Base-by-base conservation (phyloP, 225 moss, liverwort and hornwort species). In the Physcomitrellopsis africana region DNA sequence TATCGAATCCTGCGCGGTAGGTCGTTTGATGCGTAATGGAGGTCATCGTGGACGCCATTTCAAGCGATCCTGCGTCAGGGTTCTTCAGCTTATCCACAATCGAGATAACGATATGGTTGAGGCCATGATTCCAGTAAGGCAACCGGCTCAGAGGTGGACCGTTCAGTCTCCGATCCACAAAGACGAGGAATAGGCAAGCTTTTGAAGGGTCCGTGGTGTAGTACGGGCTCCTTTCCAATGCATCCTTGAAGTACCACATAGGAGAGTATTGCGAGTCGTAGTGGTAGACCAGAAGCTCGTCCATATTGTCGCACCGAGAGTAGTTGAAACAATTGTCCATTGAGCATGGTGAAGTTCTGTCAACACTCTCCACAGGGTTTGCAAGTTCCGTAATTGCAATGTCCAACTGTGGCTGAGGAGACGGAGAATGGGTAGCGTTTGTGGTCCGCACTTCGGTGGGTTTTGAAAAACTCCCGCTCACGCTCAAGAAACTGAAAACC, bases 241-340 rank as follows among this genome's bases (percentile, higher is more conserved):
- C 86, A 10, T 77, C 83, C 58, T 76, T 81, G 32, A 84, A 84
- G n/a, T 73, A 70, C 84, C 84, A 84, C 9, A 63, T 58, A n/a
- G 70, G 49, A 66, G 74, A 80, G 45, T 69, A 44, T 20, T 65
- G 51, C 23, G 68, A 51, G 15, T 65, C 83, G 32, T 86, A 86
- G 64, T 86, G 83, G 32, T 78, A 86, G 3, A 86, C 65, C 5
- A 69, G 78, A 45, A 86, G 72, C 83, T 83, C 80, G 9, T 81
- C 86, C 86, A 69, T 72, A 60, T 72, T 58, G 41, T 86, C 86
- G 62, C 86, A 86, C 15, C 83, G 78, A 15, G 83, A 71, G 32
- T 75, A 80, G 17, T 86, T 72, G 22, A 86, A 86, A 69, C 86
- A 86, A 13, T 73, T n/a, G 27, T 75, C 83, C 86, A 86, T 86